Evolutionary conservation across 768 basidiomycete species (phyloP), one percentile per base, ranked within the genome.

Genomic region (Lactifluus pinguis): DNA sequence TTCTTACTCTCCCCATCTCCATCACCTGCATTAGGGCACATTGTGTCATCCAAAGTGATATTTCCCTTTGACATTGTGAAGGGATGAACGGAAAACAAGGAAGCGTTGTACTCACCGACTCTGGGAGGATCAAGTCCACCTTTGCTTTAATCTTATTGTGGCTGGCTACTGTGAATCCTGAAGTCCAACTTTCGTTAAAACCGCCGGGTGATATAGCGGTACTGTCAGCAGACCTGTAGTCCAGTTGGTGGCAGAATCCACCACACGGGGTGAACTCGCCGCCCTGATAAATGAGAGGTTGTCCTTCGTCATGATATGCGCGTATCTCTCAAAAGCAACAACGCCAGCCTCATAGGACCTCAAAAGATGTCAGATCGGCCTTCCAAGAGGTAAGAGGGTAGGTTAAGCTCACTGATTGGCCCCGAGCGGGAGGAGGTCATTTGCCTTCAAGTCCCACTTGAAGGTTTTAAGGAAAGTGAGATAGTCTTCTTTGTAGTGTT

Each of bases 211-310:
- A 53, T 51, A 39, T 32, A 14, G 45, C 36, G 51, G 38, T 36
- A 49, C 2, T 19, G 14, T 25, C 25, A 61, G 41, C 52, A 60
- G 63, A 84, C 88, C 89, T 60, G 75, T 73, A 2, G 77, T 76
- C 89, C 90, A 92, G 67, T 88, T 89, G 6, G 69, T 74, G 1
- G 88, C 88, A 19, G 86, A 84, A 17, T 79, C 71, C 3, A 89
- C 75, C 4, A 91, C 87, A 14, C 90, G 80, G 9, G 73, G 67
- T 2, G 78, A 77, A 15, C 78, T 76, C 1, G 80, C 77, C 0
- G 82, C 72, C 14, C 83, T 73, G 5, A 83, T 74, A 41, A 83
- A 84, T 2, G 86, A 86, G 1, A 81, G 56, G 55, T 76, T 74
- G 6, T 73, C 66, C 11, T 72, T 54, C 25, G 69, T 69, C 30